Evolutionary conservation across 345 rosid genomes (phyloP).

Genomic region (Arabis alpina): DNA sequence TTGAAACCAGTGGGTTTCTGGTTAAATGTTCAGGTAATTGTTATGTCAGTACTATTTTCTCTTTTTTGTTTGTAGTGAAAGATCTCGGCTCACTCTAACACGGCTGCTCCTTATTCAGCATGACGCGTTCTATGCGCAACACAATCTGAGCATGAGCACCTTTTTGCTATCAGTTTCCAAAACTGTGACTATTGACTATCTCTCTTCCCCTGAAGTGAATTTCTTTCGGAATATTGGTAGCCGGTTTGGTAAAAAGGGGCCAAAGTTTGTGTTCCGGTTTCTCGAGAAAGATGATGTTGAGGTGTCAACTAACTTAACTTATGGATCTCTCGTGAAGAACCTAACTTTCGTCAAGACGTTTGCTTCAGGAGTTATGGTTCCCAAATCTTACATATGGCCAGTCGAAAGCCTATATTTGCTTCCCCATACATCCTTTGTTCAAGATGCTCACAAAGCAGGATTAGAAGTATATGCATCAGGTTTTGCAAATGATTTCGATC

Average conservation of each 20-base stretch:
- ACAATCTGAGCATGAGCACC: constrained; percentile 73
- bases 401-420: constrained; percentile 56
- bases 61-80: background rate
- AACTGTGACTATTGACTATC: constrained; percentile 52
- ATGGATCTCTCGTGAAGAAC: constrained; percentile 60
- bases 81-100: constrained; percentile 23
- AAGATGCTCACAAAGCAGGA: constrained; percentile 87
- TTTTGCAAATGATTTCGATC: constrained; percentile 68
- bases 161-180: constrained; percentile 56
- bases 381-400: constrained; percentile 83
- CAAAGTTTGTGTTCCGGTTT: constrained; percentile 71
- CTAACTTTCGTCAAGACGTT: constrained; percentile 79
- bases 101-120: constrained; percentile 57
- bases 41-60: constrained; percentile 5
- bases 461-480: constrained; percentile 80
- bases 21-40: constrained; percentile 90
- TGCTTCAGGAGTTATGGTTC: constrained; percentile 93
- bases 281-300: constrained; percentile 54
- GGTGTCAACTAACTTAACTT: constrained; percentile 81
- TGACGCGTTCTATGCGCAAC: constrained; percentile 66
- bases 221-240: constrained; percentile 64
- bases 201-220: constrained; percentile 86
- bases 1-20: constrained; percentile 56
- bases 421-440: constrained; percentile 61
- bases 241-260: constrained; percentile 49